phyloP scores from a whole-genome alignment of 2,329 filamentous ascomycete species.

The Penicillium sp. region DNA sequence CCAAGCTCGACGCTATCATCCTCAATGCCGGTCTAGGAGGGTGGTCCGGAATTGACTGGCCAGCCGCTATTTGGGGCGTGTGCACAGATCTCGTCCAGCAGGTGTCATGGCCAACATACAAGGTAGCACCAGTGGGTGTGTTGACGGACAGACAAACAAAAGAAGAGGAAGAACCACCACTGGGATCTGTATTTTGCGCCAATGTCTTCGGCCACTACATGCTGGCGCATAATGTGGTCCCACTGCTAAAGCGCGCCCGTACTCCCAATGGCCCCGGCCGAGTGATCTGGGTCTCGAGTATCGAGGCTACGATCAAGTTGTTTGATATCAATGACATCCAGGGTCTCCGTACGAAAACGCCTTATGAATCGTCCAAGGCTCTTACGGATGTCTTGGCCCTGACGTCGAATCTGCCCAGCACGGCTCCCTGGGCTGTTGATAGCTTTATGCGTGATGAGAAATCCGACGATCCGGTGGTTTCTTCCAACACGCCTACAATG shows the following conservation, averaged over 20 bases:
- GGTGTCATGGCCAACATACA: constrained; percentile 73
- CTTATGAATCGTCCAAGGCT: constrained; percentile 86
- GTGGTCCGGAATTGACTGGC: constrained; percentile 75
- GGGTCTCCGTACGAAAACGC: constrained; percentile 55
- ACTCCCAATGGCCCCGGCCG: constrained; percentile 51
- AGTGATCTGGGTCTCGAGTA: constrained; percentile 80
- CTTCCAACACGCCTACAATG: constrained; percentile 49
- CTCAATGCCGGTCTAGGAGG: constrained; percentile 87
- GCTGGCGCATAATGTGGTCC: constrained; percentile 72
- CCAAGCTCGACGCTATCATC: constrained; percentile 71
- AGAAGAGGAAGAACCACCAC: constrained; percentile 48
- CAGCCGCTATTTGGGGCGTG: constrained; percentile 51
- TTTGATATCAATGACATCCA: constrained; percentile 72
- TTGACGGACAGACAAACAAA: constrained; percentile 50
- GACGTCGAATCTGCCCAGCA: constrained; percentile 63
- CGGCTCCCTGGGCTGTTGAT: constrained; percentile 50
- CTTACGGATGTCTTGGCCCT: constrained; percentile 80
- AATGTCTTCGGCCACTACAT: constrained; percentile 96
- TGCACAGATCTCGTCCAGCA: constrained; percentile 62
- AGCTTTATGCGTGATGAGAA: constrained; percentile 45
- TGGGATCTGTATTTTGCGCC: constrained; percentile 82
- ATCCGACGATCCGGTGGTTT: constrained; percentile 1
- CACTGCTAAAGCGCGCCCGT: constrained; percentile 58
- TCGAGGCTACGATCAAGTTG: constrained; percentile 60
- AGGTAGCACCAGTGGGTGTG: constrained; percentile 58